phyloP scores from a whole-genome alignment of 306 rosid genomes.

The Prunus mongolica region DNA sequence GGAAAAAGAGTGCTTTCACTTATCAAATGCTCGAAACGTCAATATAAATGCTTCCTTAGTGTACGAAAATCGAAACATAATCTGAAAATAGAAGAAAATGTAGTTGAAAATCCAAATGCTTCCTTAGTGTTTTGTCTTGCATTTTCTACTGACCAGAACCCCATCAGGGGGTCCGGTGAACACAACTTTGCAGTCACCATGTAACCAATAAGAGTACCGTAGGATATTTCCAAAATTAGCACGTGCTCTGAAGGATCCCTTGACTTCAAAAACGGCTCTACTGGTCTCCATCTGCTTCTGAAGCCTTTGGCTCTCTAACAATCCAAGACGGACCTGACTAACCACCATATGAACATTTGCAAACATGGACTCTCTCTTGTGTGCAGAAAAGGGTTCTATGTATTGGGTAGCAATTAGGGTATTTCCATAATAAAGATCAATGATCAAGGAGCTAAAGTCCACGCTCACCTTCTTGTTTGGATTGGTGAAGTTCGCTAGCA shows the following conservation, averaged over 20 bases:
- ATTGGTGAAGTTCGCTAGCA: conserved; percentile 81
- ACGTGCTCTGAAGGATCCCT: conserved; percentile 59
- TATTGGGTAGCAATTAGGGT: conserved; percentile 64
- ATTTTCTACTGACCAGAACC: conserved; percentile 44
- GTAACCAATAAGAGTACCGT: conserved; percentile 64
- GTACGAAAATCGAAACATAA: not conserved
- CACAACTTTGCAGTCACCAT: conserved; percentile 49
- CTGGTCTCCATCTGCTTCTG: conserved; percentile 57
- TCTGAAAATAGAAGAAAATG: not conserved
- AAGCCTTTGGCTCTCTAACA: conserved; percentile 45
- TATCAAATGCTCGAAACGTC: not conserved
- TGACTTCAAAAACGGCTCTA: conserved; percentile 51
- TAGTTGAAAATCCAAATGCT: not conserved
- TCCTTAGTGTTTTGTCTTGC: conserved; percentile 59
- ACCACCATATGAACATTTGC: conserved; percentile 56
- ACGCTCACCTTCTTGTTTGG: conserved; percentile 84
- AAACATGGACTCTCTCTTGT: conserved; percentile 43
- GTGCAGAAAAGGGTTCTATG: conserved; percentile 69
- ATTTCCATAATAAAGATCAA: conserved; percentile 61
- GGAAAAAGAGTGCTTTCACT: not conserved
- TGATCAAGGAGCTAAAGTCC: conserved; percentile 58
- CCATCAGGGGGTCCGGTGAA: conserved; percentile 74
- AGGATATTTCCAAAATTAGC: conserved; percentile 65
- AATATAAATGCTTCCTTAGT: not conserved
- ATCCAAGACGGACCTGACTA: conserved; percentile 72